These are phyloP conservation scores for Solanum chiquidenum DNA, from an alignment of 257 asterid species.

Conservation along the genomic window DNA sequence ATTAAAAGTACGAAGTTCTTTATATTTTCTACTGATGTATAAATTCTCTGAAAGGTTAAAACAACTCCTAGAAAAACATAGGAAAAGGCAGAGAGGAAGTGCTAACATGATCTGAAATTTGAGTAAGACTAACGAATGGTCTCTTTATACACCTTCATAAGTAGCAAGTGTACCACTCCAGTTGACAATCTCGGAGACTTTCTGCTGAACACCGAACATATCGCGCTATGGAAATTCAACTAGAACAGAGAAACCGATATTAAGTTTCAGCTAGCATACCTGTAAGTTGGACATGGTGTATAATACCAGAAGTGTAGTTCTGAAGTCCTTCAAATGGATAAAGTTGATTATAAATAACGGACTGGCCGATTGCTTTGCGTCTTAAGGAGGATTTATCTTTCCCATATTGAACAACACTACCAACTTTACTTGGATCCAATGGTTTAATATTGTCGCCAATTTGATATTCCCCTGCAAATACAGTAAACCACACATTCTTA, in stretches of 20 bases:
- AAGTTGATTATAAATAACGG: constrained; percentile 64
- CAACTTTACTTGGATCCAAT: constrained; percentile 48
- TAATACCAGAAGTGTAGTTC: constrained; percentile 89
- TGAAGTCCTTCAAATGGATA: constrained; percentile 72
- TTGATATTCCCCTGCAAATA: constrained; percentile 67
- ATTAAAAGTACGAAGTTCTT: not conserved
- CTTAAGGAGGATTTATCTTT: constrained; percentile 25
- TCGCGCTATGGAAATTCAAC: not conserved
- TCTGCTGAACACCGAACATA: not conserved
- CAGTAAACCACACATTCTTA: constrained; percentile 1
- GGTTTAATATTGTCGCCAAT: constrained; percentile 57
- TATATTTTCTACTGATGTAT: not conserved
- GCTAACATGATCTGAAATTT: not conserved
- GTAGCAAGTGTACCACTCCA: not conserved
- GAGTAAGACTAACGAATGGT: not conserved
- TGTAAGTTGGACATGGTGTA: constrained; percentile 80
- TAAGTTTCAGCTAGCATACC: constrained; percentile 28
- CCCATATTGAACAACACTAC: constrained; percentile 62
- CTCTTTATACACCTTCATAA: not conserved
- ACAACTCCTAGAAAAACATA: not conserved
- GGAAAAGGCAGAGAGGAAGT: not conserved
- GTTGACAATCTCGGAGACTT: not conserved
- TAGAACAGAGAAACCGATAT: not conserved
- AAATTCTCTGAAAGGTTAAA: not conserved
- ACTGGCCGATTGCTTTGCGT: constrained; percentile 47